A percentile compares a stretch with the other conserved stretches of the same genome.
Conservation (phyloP, 441 rosid species). For the Syzygium malaccense region DNA sequence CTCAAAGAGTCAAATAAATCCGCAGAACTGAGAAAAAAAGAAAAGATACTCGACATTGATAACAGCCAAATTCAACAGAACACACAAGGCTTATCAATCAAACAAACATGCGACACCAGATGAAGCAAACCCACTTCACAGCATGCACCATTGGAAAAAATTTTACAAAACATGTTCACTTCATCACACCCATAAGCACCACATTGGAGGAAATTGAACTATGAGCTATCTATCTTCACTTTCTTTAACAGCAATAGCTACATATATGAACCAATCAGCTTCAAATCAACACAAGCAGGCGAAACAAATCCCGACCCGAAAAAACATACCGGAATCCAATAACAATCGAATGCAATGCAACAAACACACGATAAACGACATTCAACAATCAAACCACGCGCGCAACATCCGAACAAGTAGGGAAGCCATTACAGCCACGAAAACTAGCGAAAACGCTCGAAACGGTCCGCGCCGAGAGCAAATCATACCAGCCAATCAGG, state of each 20-base stretch:
- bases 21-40: neutral
- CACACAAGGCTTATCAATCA: neutral
- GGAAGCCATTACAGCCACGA: neutral
- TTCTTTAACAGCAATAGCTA: neutral
- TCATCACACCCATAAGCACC: neutral
- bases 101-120: neutral
- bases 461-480: neutral
- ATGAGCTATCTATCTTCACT: neutral
- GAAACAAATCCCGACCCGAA: neutral
- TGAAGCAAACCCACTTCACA: neutral
- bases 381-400: neutral
- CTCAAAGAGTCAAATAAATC: neutral
- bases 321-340: neutral
- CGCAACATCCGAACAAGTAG: neutral
- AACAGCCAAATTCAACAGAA: neutral
- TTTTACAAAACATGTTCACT: neutral
- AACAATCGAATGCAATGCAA: neutral
- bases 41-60: neutral
- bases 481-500: constrained; percentile 78
- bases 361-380: neutral
- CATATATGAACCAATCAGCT: neutral
- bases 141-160: neutral
- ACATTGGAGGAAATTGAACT: neutral
- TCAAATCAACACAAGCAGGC: neutral
- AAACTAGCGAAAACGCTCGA: neutral